Evolutionary conservation across 306 rosid genomes (phyloP).

Genomic region (Corylus avellana): DNA sequence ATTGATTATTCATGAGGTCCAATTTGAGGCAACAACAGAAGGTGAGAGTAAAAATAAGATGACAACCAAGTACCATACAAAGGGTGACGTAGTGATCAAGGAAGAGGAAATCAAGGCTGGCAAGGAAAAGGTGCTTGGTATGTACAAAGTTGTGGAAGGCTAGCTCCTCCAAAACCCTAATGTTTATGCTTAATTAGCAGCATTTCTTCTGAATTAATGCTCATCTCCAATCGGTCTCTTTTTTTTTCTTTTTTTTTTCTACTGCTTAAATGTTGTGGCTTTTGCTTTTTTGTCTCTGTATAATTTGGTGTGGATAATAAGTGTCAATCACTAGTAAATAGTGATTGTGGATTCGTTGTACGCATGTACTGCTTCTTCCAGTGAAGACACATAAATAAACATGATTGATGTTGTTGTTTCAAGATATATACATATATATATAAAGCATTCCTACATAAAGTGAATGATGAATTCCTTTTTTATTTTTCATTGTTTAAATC

Average conservation of each 20-base stretch:
- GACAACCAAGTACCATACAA: conserved; percentile 35
- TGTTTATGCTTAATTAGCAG: conserved; percentile 28
- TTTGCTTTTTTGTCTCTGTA: neutral
- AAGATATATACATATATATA: neutral
- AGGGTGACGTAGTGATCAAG: conserved; percentile 37
- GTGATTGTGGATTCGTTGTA: neutral
- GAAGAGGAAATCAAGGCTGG: conserved; percentile 45
- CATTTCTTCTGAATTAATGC: too few relatives aligned
- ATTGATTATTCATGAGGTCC: conserved; percentile 31
- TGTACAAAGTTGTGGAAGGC: conserved; percentile 41
- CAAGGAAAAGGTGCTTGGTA: conserved; percentile 35
- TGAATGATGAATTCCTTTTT: neutral
- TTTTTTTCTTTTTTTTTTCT: too few relatives aligned
- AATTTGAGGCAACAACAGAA: conserved; percentile 39
- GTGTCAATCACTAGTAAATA: neutral
- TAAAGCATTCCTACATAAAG: too few relatives aligned
- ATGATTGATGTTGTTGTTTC: neutral
- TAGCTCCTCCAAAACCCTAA: conserved; percentile 43
- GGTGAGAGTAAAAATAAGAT: conserved; percentile 41
- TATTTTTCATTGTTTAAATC: too few relatives aligned
- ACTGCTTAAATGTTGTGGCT: neutral
- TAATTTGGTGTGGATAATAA: neutral
- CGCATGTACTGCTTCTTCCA: neutral
- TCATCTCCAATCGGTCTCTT: neutral
- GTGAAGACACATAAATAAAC: neutral